Conservation (phyloP, 768 basidiomycete species). For the Coprinellus aureogranulatus region DNA sequence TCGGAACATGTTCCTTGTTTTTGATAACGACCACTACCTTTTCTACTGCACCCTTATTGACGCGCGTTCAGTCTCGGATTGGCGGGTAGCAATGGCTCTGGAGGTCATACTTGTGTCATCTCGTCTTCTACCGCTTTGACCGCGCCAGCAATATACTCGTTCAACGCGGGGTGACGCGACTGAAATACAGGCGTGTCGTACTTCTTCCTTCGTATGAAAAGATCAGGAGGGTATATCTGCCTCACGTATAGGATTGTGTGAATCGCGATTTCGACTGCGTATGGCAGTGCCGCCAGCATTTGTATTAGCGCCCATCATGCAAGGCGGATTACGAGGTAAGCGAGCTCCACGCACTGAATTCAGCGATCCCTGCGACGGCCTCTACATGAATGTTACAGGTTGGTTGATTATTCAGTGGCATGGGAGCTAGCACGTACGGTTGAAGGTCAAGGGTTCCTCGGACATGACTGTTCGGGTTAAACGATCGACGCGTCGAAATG, state of each 20-base stretch:
- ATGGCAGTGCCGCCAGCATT: not conserved
- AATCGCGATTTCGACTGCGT: slow-evolving; percentile 86
- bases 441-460: slow-evolving; percentile 22
- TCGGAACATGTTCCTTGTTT: slow-evolving; percentile 68
- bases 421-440: slow-evolving; percentile 21
- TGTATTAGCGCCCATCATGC: not conserved
- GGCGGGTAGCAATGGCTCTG: not conserved
- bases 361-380: slow-evolving; percentile 60
- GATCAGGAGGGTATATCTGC: slow-evolving; percentile 83
- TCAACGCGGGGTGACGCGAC: slow-evolving; percentile 85
- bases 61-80: not conserved
- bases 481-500: too few relatives aligned
- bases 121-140: slow-evolving; percentile 81
- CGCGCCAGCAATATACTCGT: slow-evolving; percentile 87
- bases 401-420: not conserved
- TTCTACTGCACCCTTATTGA: slow-evolving; percentile 66
- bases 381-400: slow-evolving; percentile 35
- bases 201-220: slow-evolving; percentile 85
- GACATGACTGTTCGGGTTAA: not conserved
- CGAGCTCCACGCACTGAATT: slow-evolving; percentile 57
- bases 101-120: slow-evolving; percentile 53
- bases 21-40: slow-evolving; percentile 85
- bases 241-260: slow-evolving; percentile 91
- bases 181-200: slow-evolving; percentile 91
- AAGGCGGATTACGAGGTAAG: not conserved